Percentiles rank a stretch among this genome's conserved stretches.
Evolutionary conservation across 148 eudicot species (phyloP).

Genomic region (Tetragonia tetragonoides): DNA sequence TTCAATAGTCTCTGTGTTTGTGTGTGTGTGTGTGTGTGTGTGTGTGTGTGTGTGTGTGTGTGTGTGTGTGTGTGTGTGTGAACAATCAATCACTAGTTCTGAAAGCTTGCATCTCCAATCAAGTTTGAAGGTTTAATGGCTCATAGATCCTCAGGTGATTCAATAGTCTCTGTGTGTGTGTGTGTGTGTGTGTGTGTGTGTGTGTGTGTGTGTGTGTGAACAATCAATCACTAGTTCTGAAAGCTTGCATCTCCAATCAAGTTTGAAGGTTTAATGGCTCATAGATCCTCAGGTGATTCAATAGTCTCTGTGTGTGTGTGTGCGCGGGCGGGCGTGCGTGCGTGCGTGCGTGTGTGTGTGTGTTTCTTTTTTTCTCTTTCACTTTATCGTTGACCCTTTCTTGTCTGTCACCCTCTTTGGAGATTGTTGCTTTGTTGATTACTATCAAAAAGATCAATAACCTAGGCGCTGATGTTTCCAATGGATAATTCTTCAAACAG

Average conservation of each 20-base stretch:
- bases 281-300: constrained; percentile 25
- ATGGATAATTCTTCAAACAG: not conserved
- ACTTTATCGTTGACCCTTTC: not conserved
- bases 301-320: not conserved
- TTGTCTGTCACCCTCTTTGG: not conserved
- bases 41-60: too few relatives aligned
- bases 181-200: too few relatives aligned
- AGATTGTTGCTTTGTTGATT: constrained; percentile 7
- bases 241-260: not conserved
- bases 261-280: not conserved
- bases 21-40: too few relatives aligned
- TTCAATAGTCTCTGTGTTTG: not conserved
- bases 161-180: not conserved
- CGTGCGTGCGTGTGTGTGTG: too few relatives aligned
- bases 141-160: constrained; percentile 24
- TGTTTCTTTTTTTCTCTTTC: too few relatives aligned
- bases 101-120: not conserved
- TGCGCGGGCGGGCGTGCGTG: too few relatives aligned
- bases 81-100: not conserved
- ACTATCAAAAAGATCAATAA: not conserved
- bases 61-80: too few relatives aligned
- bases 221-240: not conserved
- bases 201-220: too few relatives aligned
- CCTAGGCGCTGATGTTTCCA: not conserved
- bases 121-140: not conserved